These are phyloP conservation scores for Tubosaeta sp. DNA, from an alignment of 768 basidiomycete genomes.

Conservation along the genomic window DNA sequence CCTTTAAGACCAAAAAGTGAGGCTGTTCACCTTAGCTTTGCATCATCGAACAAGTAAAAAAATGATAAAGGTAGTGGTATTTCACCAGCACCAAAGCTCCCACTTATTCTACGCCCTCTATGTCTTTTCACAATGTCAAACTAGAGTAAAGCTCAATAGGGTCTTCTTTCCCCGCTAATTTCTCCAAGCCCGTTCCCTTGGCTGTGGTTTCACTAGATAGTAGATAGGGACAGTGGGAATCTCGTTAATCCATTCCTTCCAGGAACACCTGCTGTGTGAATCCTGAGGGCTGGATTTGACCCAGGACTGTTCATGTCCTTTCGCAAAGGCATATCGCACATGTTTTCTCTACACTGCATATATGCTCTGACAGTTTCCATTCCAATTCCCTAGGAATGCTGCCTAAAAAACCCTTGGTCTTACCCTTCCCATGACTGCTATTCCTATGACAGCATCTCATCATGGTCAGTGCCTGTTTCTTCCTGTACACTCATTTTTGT, in stretches of 20 bases:
- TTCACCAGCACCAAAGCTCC: background rate
- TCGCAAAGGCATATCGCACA: too few relatives aligned
- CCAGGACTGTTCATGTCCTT: too few relatives aligned
- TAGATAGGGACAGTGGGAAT: conserved; percentile 45
- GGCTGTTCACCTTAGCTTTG: background rate
- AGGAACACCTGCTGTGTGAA: too few relatives aligned
- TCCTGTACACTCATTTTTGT: too few relatives aligned
- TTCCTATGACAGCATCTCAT: too few relatives aligned
- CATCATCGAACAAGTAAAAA: background rate
- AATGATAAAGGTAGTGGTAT: background rate
- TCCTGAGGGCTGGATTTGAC: too few relatives aligned
- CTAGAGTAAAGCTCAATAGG: background rate
- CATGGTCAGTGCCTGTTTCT: too few relatives aligned
- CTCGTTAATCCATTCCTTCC: conserved; percentile 18
- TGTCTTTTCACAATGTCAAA: background rate
- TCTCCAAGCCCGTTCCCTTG: conserved; percentile 25
- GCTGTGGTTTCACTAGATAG: conserved; percentile 47
- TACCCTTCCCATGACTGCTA: too few relatives aligned
- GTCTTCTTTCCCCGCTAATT: conserved; percentile 14
- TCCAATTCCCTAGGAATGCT: too few relatives aligned
- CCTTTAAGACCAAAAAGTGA: background rate
- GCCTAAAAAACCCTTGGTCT: too few relatives aligned
- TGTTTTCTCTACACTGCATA: too few relatives aligned
- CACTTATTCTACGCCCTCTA: background rate
- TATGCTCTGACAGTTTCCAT: too few relatives aligned